These are phyloP conservation scores for Coniella vitis DNA, from an alignment of 2,329 filamentous ascomycete species.

Conservation along the genomic window DNA sequence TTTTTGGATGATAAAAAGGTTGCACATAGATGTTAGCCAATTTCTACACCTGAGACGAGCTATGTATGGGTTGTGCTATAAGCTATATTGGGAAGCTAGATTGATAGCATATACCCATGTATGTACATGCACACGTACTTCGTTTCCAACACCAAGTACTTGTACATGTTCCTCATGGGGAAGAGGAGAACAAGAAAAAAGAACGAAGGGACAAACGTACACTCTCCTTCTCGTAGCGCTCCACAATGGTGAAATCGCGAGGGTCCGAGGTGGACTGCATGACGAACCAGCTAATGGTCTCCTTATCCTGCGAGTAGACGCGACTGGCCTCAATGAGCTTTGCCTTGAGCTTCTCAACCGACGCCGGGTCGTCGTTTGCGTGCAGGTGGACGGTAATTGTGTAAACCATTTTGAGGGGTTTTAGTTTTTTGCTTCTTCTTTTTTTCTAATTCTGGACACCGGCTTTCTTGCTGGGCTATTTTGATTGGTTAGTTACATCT, in stretches of 20 bases:
- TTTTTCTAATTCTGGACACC: no score
- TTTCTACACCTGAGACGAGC: no score
- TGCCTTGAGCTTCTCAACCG: slow-evolving; percentile 59
- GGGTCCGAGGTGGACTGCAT: slow-evolving; percentile 68
- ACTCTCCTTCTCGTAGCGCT: slow-evolving; percentile 62
- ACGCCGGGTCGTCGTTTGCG: slow-evolving; percentile 58
- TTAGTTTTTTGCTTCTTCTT: not conserved
- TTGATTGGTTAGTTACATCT: no score
- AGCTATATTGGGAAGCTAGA: no score
- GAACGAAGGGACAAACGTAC: slow-evolving; percentile 32
- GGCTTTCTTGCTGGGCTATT: no score
- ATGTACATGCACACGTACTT: no score
- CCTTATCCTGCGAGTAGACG: slow-evolving; percentile 65
- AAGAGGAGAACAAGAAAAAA: not conserved
- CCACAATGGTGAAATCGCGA: slow-evolving; percentile 67
- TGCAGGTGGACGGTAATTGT: slow-evolving; percentile 64
- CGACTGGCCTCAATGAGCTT: slow-evolving; percentile 71
- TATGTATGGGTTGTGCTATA: no score
- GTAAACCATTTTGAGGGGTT: slow-evolving; percentile 51
- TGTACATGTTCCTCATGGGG: not conserved
- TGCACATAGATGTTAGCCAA: not conserved
- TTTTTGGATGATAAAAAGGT: slow-evolving; percentile 18
- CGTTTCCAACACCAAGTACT: no score
- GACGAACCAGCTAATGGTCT: slow-evolving; percentile 66
- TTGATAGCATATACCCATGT: no score